Conservation (phyloP, 2,329 filamentous ascomycete genomes). For the Epichloe elymi region DNA sequence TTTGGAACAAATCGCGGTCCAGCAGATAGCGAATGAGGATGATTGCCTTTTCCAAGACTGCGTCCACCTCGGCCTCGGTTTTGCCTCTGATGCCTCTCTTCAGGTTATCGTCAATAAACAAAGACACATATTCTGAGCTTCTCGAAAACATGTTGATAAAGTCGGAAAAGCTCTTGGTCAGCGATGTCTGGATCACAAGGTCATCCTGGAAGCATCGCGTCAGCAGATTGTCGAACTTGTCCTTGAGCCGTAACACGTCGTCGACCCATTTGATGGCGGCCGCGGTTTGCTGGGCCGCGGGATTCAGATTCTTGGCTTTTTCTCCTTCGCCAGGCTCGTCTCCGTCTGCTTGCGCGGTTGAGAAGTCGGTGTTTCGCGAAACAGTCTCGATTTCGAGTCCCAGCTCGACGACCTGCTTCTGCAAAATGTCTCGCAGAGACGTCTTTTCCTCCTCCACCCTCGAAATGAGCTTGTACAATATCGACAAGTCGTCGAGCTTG, state of each 20-base stretch:
- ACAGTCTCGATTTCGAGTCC: slow-evolving; percentile 70
- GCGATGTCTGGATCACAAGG: slow-evolving; percentile 62
- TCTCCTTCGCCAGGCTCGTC: slow-evolving; percentile 34
- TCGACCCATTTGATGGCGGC: slow-evolving; percentile 93
- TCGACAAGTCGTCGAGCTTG: slow-evolving; percentile 60
- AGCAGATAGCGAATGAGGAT: slow-evolving; percentile 74
- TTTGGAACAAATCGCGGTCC: slow-evolving; percentile 90
- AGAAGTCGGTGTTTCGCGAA: slow-evolving; percentile 42
- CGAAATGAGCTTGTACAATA: slow-evolving; percentile 66
- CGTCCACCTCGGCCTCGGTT: slow-evolving; percentile 76
- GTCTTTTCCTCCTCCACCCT: slow-evolving; percentile 64
- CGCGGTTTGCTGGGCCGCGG: slow-evolving; percentile 65
- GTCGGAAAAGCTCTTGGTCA: slow-evolving; percentile 78
- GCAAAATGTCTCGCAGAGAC: slow-evolving; percentile 56
- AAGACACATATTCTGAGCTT: slow-evolving; percentile 81
- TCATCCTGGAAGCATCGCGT: slow-evolving; percentile 60
- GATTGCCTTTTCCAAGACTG: slow-evolving; percentile 78
- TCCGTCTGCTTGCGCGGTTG: slow-evolving; percentile 26
- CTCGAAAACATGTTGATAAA: slow-evolving; percentile 87
- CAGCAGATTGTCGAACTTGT: slow-evolving; percentile 79
- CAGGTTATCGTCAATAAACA: slow-evolving; percentile 94
- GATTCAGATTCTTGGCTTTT: slow-evolving; percentile 22
- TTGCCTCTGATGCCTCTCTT: slow-evolving; percentile 90
- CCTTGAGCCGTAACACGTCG: slow-evolving; percentile 73
- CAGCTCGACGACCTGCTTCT: slow-evolving; percentile 63